Evolutionary conservation across 768 basidiomycete species (phyloP), one percentile per base, ranked within the genome.

Genomic region (Lactarius deliciosus): DNA sequence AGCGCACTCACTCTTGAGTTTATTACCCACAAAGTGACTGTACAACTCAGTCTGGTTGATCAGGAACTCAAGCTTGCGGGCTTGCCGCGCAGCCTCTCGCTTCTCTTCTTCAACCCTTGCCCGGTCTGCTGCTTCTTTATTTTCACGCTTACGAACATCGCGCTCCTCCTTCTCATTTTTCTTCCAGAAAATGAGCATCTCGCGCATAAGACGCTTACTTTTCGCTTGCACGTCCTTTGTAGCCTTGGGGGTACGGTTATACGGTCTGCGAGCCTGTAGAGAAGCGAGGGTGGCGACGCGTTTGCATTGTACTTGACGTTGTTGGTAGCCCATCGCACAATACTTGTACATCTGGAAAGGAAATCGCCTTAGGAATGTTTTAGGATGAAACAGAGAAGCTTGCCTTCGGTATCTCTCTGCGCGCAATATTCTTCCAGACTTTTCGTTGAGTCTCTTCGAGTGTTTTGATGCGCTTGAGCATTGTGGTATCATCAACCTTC

Each of bases 11-110:
- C 92, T 94, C 76, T 92, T 92, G 61, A 94, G 84, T 79, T 98
- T 98, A 78, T 88, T 97, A 38, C 96, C 96, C 65, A 99, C 95
- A 83, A 99, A 98, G 79, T 99, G 97, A 71, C 93, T 95, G 78
- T 98, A 99, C 9, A 98, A 84, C 76, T 99, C 97, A 4, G 97
- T 98, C 77, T 98, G 96, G 66, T 93, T 98, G 76, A 99, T 95
- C 77, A 99, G 81, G 79, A 98, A 99, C 79, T 99, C 97, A 30
- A 99, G 86, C 77, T 98, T 98, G 71, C 96, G 85, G 15, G 95
- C 93, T 76, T 96, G 94, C 60, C 97, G 82, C 45, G 95, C 91
- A 15, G 92, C 90, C 77, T 99, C 97, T 50, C 96, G 85, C 74
- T 88, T 92, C 78, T 97, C 94, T 75, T 96, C 95, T 76, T 96